A percentile compares a stretch with the other conserved stretches of the same genome.
phyloP scores from a whole-genome alignment of 2,329 filamentous ascomycete genomes.

The Colletotrichum sp. region DNA sequence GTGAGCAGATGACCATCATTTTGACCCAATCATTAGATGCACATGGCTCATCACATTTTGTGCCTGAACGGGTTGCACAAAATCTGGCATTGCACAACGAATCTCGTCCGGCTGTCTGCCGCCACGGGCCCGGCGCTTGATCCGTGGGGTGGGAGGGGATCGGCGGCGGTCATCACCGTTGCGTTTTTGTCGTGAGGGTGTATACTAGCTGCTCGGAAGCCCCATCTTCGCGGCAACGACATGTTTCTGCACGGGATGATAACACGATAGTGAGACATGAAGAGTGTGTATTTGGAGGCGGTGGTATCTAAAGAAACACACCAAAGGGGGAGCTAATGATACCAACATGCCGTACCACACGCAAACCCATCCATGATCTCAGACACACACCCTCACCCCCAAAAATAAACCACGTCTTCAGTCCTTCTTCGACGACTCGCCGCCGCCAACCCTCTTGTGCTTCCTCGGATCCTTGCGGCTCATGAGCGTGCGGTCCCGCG shows the following conservation, averaged over 20 bases:
- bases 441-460: slow-evolving; percentile 64
- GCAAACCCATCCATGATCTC: neutral
- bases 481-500: slow-evolving; percentile 74
- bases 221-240: neutral
- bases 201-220: neutral
- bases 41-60: neutral
- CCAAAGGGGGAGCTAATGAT: neutral
- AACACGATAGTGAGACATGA: neutral
- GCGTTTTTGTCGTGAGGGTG: neutral
- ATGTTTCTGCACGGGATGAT: neutral
- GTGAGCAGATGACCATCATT: neutral
- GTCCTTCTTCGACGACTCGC: slow-evolving; percentile 39
- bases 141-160: neutral
- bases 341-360: neutral
- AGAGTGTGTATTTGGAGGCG: neutral
- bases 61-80: neutral
- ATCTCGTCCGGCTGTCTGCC: neutral
- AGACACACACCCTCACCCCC: neutral
- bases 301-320: neutral
- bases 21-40: neutral
- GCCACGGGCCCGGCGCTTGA: slow-evolving; percentile 1
- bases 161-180: neutral
- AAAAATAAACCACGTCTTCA: neutral
- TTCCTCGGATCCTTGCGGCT: slow-evolving; percentile 79
- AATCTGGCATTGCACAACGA: slow-evolving; percentile 1